These are phyloP conservation scores for Apiospora malaysiana DNA, from an alignment of 2,329 filamentous ascomycete species.

Conservation along the genomic window DNA sequence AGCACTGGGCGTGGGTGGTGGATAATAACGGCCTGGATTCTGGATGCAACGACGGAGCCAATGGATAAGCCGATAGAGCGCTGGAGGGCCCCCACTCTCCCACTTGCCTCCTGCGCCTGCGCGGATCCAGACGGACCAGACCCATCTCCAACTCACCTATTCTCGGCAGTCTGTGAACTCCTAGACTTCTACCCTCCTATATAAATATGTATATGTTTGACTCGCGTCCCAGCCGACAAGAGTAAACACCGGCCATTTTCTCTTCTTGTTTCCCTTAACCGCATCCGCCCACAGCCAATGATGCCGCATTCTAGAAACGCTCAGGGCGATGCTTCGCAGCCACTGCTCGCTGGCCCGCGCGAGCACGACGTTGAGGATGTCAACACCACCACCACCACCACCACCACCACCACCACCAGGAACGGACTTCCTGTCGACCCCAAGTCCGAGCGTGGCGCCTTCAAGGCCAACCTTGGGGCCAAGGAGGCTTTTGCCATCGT, in stretches of 20 bases:
- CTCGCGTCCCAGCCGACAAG: neutral
- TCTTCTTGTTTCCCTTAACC: slow-evolving; percentile 11
- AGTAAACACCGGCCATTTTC: neutral
- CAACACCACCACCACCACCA: neutral
- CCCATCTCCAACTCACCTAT: neutral
- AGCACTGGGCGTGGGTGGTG: neutral
- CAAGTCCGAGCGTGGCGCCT: slow-evolving; percentile 27
- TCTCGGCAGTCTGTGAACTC: slow-evolving; percentile 9
- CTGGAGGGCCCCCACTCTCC: neutral
- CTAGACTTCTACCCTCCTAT: neutral
- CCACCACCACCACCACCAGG: neutral
- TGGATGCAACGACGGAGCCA: neutral
- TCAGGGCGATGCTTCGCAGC: neutral
- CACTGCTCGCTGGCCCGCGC: neutral
- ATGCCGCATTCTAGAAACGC: slow-evolving; percentile 1
- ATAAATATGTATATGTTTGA: slow-evolving; percentile 2
- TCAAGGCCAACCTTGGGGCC: slow-evolving; percentile 39
- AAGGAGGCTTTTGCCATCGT: slow-evolving; percentile 59
- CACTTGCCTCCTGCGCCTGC: neutral
- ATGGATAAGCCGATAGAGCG: slow-evolving; percentile 5
- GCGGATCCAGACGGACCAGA: no score
- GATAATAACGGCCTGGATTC: neutral
- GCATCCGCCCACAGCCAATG: neutral
- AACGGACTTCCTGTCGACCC: neutral
- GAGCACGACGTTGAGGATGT: neutral